Evolutionary conservation across 495 filamentous ascomycete genomes (phyloP), one percentile per base, ranked within the genome.

Genomic region (Aspergillus asperescens): DNA sequence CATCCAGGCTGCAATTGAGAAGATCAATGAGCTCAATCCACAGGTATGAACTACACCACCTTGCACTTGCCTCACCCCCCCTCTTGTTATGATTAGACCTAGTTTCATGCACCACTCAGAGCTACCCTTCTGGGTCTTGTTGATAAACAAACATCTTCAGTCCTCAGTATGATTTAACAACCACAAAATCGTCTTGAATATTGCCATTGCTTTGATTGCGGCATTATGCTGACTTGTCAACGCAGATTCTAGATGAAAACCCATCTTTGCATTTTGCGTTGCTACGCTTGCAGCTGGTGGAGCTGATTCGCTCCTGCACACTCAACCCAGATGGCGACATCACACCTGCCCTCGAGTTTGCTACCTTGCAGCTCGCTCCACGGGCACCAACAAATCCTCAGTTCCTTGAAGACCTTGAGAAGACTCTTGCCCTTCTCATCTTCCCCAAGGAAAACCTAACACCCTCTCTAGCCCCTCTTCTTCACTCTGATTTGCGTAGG

Each of bases 101-200:
- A 77, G 81, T 90, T 90, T 94, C 93, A 96, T 97, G 91, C 94
- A 99, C 92, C 92, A 97, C 92, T 90, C 92, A 87, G 89, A 97
- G 62, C 48, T n/a, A 63, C 47, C 76, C 83, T 83, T 82, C 75
- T 70, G 81, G 65, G 83, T 81, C 81, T 79, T 89, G 94, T 90
- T 89, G 90, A 96, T 79, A 89, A 86, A 84, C 79, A 89, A 85
- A 84, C 85, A 82, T 85, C 88, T 87, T 90, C 86, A 91, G 82
- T 90, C 84, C 81, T 89, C 82, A 89, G 81, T 88, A 95, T 96
- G 92, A 96, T 77, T 82, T n/a, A 81, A 70, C 65, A 72, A 48
- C 12, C 46, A 42, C 52, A 54, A 45, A 32, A 40, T 46, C 51
- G 31, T 60, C 29, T 54, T 43, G 34, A 32, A 34, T 51, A 39